Percentiles rank a stretch among this genome's conserved stretches.
Conservation (phyloP, 2,329 filamentous ascomycete species). For the Aspergillus quadrilineatus region DNA sequence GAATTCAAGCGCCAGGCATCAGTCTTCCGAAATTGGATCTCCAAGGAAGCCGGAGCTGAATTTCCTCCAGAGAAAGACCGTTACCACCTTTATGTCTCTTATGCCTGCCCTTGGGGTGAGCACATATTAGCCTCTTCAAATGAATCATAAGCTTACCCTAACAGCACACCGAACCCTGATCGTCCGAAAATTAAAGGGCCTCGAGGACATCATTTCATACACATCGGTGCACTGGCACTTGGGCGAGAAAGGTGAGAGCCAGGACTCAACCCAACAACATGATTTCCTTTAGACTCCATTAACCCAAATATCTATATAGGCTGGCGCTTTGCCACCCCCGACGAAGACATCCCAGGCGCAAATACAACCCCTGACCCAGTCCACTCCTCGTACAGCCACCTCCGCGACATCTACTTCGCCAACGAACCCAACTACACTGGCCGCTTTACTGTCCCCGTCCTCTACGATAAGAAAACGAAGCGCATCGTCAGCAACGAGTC, state of each 20-base stretch:
- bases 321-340: conserved; percentile 76
- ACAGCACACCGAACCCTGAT: conserved; percentile 84
- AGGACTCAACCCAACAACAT: background rate
- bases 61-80: conserved; percentile 84
- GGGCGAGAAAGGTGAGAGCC: conserved; percentile 56
- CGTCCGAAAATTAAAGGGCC: conserved; percentile 82
- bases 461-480: conserved; percentile 69
- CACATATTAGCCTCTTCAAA: background rate
- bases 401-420: conserved; percentile 78
- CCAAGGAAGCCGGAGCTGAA: conserved; percentile 65
- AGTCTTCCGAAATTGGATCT: conserved; percentile 78
- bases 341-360: conserved; percentile 59
- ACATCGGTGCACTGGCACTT: conserved; percentile 95
- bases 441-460: conserved; percentile 81
- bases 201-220: conserved; percentile 76
- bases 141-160: background rate
- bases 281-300: background rate
- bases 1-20: conserved; percentile 91
- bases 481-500: conserved; percentile 82
- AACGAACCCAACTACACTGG: conserved; percentile 70
- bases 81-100: conserved; percentile 94
- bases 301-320: conserved; percentile 45
- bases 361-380: conserved; percentile 56
- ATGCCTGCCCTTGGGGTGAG: conserved; percentile 83
- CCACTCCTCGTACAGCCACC: conserved; percentile 67